Evolutionary conservation across 2,329 filamentous ascomycete genomes (phyloP).

Genomic region (Ophiostoma fasciatum): DNA sequence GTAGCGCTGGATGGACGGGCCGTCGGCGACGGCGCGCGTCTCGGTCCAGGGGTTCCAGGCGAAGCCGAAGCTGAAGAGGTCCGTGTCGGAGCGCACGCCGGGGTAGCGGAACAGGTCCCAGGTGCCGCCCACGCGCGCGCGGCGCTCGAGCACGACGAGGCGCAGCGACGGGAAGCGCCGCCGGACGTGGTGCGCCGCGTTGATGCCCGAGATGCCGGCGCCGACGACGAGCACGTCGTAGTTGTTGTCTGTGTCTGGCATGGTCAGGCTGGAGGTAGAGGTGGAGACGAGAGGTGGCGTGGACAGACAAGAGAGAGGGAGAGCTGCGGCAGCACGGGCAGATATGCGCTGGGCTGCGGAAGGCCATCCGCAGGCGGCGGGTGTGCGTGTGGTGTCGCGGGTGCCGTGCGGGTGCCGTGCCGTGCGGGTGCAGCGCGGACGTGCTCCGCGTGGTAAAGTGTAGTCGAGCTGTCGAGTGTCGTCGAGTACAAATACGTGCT

Average conservation of each 20-base stretch:
- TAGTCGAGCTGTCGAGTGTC: no score
- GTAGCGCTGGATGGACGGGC: slow-evolving; percentile 35
- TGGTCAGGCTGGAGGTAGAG: no score
- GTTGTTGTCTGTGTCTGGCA: background rate
- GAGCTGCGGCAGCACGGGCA: no score
- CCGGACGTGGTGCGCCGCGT: slow-evolving; percentile 53
- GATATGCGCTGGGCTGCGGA: no score
- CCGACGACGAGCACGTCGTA: slow-evolving; percentile 49
- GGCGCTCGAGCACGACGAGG: slow-evolving; percentile 53
- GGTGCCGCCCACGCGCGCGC: slow-evolving; percentile 53
- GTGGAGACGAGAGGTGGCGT: no score
- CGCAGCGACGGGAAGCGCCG: slow-evolving; percentile 36
- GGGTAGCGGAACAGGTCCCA: slow-evolving; percentile 68
- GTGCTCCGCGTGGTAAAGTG: no score
- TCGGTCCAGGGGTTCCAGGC: slow-evolving; percentile 56
- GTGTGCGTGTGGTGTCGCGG: no score
- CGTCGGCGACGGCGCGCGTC: slow-evolving; percentile 34
- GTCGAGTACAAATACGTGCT: no score
- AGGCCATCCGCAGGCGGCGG: no score
- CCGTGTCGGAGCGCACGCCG: slow-evolving; percentile 52
- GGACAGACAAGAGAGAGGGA: no score
- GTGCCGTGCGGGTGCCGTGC: no score
- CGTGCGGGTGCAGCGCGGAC: no score
- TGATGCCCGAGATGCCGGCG: slow-evolving; percentile 61
- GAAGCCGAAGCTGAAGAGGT: slow-evolving; percentile 48